Evolutionary conservation across 2,329 filamentous ascomycete genomes (phyloP).

Genomic region (Paecilomyces sp.): DNA sequence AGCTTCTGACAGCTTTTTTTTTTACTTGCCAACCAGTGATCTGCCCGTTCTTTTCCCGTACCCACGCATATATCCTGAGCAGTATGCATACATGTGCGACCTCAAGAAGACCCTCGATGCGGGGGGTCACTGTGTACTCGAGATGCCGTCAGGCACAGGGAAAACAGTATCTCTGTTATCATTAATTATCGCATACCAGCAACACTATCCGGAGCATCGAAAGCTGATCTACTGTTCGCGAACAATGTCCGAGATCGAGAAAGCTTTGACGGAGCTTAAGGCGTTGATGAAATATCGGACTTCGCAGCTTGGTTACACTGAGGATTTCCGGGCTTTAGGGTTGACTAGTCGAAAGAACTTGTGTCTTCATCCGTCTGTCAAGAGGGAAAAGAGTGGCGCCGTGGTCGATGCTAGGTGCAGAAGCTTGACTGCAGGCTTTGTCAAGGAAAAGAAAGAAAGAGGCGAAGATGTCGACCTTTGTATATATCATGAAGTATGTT

Average conservation of each 20-base stretch:
- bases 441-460: constrained; percentile 93
- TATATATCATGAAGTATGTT: constrained; percentile 79
- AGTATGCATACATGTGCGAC: constrained; percentile 78
- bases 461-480: constrained; percentile 93
- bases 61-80: constrained; percentile 65
- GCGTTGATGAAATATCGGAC: constrained; percentile 91
- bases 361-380: constrained; percentile 92
- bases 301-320: constrained; percentile 78
- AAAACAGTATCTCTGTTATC: constrained; percentile 95
- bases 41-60: constrained; percentile 68
- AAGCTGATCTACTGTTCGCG: constrained; percentile 99
- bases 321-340: constrained; percentile 88
- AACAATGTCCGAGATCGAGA: constrained; percentile 99
- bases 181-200: constrained; percentile 93
- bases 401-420: constrained; percentile 94
- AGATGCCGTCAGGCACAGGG: constrained; percentile 98
- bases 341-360: constrained; percentile 95
- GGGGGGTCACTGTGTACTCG: constrained; percentile 88
- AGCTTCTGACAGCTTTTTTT: background rate
- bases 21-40: constrained; percentile 39
- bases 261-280: constrained; percentile 85
- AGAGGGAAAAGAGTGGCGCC: constrained; percentile 87
- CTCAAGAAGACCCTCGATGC: constrained; percentile 85
- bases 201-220: constrained; percentile 82
- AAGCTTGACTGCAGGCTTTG: constrained; percentile 90